phyloP scores from a whole-genome alignment of 176 grass and related monocot genomes.

The Oryza meridionalis region DNA sequence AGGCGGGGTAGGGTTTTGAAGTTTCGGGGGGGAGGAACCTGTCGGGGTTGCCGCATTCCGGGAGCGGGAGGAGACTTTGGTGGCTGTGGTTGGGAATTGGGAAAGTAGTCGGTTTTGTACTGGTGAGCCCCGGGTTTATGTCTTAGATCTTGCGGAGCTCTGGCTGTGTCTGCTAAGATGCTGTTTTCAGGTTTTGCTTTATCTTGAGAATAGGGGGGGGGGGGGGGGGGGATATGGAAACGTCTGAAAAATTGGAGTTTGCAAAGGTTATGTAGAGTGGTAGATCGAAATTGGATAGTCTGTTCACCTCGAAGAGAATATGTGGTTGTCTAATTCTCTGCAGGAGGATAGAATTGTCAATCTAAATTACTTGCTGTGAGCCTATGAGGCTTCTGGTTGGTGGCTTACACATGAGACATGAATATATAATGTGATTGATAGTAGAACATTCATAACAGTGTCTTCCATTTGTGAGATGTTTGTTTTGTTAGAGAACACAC shows the following conservation, averaged over 20 bases:
- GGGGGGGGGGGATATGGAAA: too few relatives aligned
- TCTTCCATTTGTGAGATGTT: neutral
- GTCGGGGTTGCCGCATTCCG: constrained; percentile 34
- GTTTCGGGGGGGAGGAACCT: neutral
- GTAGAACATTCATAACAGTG: neutral
- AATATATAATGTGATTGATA: constrained; percentile 1
- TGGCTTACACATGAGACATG: neutral
- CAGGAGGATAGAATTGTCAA: neutral
- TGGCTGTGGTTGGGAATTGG: constrained; percentile 4
- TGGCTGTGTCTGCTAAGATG: neutral
- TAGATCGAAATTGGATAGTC: too few relatives aligned
- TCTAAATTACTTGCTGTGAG: neutral
- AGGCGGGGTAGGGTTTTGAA: too few relatives aligned
- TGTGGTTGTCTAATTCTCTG: too few relatives aligned
- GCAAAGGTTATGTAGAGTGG: neutral
- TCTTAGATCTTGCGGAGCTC: neutral
- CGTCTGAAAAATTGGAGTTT: neutral
- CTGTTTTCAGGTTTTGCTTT: neutral
- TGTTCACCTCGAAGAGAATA: too few relatives aligned
- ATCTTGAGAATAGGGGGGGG: too few relatives aligned
- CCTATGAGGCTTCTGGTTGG: neutral
- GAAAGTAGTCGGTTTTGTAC: neutral
- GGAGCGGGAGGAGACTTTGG: neutral
- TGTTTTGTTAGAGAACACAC: neutral
- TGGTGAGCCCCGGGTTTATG: neutral